Conservation (phyloP, 2,329 filamentous ascomycete species). For the Cryoendolithus antarcticus region DNA sequence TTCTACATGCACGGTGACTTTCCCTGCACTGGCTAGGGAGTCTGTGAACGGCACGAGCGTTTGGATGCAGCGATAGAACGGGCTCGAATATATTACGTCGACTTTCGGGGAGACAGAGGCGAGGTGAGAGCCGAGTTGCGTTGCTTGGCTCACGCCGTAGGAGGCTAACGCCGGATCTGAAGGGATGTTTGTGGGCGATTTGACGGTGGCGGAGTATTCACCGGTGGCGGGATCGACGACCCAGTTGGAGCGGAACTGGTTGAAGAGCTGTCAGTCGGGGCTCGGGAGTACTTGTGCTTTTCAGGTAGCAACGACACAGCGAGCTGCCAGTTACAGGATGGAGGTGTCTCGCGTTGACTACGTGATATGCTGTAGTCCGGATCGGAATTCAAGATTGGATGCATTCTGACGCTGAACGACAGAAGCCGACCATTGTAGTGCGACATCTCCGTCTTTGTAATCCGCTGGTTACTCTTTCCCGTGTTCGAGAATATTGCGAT, state of each 20-base stretch:
- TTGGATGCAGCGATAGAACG: conserved; percentile 79
- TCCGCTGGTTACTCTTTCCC: too few relatives aligned
- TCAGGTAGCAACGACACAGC: too few relatives aligned
- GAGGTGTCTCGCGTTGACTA: too few relatives aligned
- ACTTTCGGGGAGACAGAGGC: conserved; percentile 52
- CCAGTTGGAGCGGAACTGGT: conserved; percentile 93
- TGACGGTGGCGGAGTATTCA: conserved; percentile 59
- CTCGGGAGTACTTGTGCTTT: too few relatives aligned
- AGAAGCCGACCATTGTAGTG: too few relatives aligned
- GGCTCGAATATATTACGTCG: conserved; percentile 68
- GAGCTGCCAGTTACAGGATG: too few relatives aligned
- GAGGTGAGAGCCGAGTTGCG: conserved; percentile 59
- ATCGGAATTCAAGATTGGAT: too few relatives aligned
- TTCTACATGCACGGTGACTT: conserved; percentile 23
- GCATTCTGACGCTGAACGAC: too few relatives aligned
- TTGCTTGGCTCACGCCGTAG: conserved; percentile 73
- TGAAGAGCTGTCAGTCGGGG: too few relatives aligned
- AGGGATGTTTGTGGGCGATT: conserved; percentile 74
- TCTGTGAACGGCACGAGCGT: conserved; percentile 59
- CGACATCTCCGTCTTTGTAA: too few relatives aligned
- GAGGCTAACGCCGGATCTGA: conserved; percentile 79
- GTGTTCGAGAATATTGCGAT: too few relatives aligned
- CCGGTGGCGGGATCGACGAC: conserved; percentile 70
- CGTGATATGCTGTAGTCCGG: too few relatives aligned
- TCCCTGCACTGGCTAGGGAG: conserved; percentile 3